Evolutionary conservation across 257 asterid genomes (phyloP), one percentile per base, ranked within the genome.

Genomic region (Przewalskia tangutica): DNA sequence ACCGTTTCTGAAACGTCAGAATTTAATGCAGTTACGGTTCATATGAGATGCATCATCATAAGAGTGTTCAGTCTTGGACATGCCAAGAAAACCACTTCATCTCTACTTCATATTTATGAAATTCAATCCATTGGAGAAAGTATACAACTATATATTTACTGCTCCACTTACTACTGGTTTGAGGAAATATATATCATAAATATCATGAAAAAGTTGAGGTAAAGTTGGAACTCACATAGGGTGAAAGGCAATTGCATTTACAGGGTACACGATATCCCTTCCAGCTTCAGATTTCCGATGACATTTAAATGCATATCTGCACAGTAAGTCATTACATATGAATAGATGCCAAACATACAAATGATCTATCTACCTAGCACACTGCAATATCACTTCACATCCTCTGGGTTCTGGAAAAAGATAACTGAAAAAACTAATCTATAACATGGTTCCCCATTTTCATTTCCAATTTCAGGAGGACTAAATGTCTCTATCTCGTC

Each of bases 291-390:
- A 84, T 90, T 91, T 94, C 32, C 97, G 93, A 83, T 94, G 98
- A 62, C 98, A 94, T 85, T 94, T 94, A 79, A 93, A 93, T 63
- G 97, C 98, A 82, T 93, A 94, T 88, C 97, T 94, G 89, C 91
- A 88, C 20, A 87, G 40, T 9, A 59, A 54, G 38, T 75, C 62
- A 75, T 50, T 23, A 27, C 4, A 50, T 50, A 75, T 75, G 27
- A 27, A 32, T 27, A 75, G 12, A 23, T 50, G 62, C 27, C 80
- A 27, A 75, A 27, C 34, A 23, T 62, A 48, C 46, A 51, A 48
- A 75, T 27, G 42, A 75, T 14, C 80, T 14, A 27, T 44, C 2
- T 4, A 23, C 66, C 27, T 18, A 20, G 66, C 5, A 8, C 36
- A 59, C 66, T 18, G 36, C 66, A 59, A 9, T 18, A 59, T 59